A percentile compares a stretch with the other conserved stretches of the same genome.
phyloP scores from a whole-genome alignment of 192 early-diverging fungal species.

The Mortierella claussenii region DNA sequence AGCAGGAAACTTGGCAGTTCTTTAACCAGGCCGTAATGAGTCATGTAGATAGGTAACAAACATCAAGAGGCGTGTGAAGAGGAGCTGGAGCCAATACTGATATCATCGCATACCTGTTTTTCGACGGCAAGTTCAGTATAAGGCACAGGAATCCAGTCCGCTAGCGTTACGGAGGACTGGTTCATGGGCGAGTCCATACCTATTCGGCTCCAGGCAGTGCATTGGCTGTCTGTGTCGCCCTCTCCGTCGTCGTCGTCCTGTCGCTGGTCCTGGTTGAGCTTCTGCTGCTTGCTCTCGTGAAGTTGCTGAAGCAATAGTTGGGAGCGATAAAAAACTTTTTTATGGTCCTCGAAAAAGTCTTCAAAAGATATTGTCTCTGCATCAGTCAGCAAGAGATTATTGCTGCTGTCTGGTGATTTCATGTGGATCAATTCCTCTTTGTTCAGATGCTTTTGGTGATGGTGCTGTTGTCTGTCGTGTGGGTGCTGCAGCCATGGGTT shows the following conservation, averaged over 20 bases:
- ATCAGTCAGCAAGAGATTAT: background rate
- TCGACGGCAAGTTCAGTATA: too few species aligned
- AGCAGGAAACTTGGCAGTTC: too few species aligned
- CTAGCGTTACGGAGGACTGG: slow-evolving; percentile 32
- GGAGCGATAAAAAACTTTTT: slow-evolving; percentile 27
- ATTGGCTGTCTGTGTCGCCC: slow-evolving; percentile 20
- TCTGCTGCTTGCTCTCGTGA: slow-evolving; percentile 8
- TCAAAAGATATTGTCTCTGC: slow-evolving; percentile 21
- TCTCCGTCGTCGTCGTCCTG: slow-evolving; percentile 12
- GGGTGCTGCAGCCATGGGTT: slow-evolving; percentile 41
- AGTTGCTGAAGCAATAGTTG: slow-evolving; percentile 20
- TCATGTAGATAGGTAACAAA: too few species aligned
- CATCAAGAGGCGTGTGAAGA: too few species aligned
- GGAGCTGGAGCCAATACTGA: too few species aligned
- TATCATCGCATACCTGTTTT: too few species aligned
- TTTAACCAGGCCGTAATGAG: too few species aligned
- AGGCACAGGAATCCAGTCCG: too few species aligned
- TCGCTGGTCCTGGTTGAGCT: background rate
- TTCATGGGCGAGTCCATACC: slow-evolving; percentile 40
- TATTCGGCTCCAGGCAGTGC: slow-evolving; percentile 28
- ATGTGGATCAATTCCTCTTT: slow-evolving; percentile 17
- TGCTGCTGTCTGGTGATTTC: background rate
- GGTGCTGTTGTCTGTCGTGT: too few species aligned
- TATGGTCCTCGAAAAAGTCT: slow-evolving; percentile 32
- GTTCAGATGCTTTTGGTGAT: background rate